Evolutionary conservation across 2,329 filamentous ascomycete genomes (phyloP), one percentile per base, ranked within the genome.

Genomic region (Huntiella savannae): DNA sequence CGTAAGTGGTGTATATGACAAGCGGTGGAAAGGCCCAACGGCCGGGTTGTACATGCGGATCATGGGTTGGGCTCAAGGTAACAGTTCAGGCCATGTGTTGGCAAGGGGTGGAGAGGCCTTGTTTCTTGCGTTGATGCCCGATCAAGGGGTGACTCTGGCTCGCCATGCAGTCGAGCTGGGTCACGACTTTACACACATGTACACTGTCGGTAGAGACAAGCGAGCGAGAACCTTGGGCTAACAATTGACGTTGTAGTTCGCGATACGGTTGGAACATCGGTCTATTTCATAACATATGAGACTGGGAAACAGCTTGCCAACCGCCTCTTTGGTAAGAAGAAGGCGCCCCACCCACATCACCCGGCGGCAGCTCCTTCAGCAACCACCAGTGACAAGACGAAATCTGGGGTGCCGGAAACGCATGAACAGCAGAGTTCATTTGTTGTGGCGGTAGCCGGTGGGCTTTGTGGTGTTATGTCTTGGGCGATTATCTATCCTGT

Each of bases 281-380:
- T 88, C 49, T 92, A 92, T 60, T 92, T 92, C 57, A 83, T 82
- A 64, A 87, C 84, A 28, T 92, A 92, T 59, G 84, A 92, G 61
- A 86, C 81, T 58, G 75, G 77, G 54, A 92, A 92, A 58, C 83
- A 91, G 59, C 63, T 88, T 17, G 71, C 86, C 12, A 46, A 44
- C 10, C 41, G 43, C 15, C 45, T 49, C 8, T 49, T 49, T 13
- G 33, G 42, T 33, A 49, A 40, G 28, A 35, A 12, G 33, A 45
- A 39, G 17, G 15, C 28, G 11, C 17, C 19, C 5, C 19, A 13
- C n/a, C 8, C 52, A 82, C 79, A 15, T 84, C 82, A 12, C 75
- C 82, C 52, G 75, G 73, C 37, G 73, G 80, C 41, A 79, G 78
- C 5, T 76, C 82, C n/a, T 83, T 80, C 42, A 10, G 22, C 22